These are phyloP conservation scores for Rhodofomes roseus DNA, from an alignment of 1,284 basidiomycete species.

Conservation along the genomic window DNA sequence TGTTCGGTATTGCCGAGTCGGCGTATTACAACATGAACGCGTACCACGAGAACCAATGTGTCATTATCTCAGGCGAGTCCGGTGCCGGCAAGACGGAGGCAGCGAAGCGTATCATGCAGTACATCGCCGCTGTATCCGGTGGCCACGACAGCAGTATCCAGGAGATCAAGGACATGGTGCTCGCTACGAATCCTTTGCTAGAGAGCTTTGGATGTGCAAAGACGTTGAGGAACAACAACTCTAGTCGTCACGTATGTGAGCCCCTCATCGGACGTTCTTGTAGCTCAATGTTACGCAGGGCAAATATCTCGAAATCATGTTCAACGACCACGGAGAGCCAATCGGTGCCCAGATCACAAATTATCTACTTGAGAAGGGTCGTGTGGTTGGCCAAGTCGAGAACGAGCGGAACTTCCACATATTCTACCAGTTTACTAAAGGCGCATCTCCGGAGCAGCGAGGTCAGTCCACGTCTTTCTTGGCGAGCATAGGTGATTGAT, in stretches of 20 bases:
- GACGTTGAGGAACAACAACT: slow-evolving; percentile 98
- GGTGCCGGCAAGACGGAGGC: slow-evolving; percentile 98
- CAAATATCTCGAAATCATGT: slow-evolving; percentile 99
- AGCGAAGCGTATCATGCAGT: slow-evolving; percentile 99
- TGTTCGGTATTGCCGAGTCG: slow-evolving; percentile 95
- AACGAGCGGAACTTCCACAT: slow-evolving; percentile 99
- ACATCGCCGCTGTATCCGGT: slow-evolving; percentile 95
- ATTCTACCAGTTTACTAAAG: slow-evolving; percentile 99
- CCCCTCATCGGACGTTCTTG: slow-evolving; percentile 1
- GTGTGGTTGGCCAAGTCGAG: slow-evolving; percentile 95
- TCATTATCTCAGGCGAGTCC: slow-evolving; percentile 99
- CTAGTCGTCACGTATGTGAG: slow-evolving; percentile 87
- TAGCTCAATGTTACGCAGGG: slow-evolving; percentile 52
- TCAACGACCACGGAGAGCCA: slow-evolving; percentile 89
- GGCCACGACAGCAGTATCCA: slow-evolving; percentile 85
- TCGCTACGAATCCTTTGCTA: slow-evolving; percentile 96
- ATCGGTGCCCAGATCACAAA: slow-evolving; percentile 99
- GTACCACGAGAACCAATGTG: slow-evolving; percentile 99
- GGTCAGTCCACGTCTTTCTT: slow-evolving; percentile 43
- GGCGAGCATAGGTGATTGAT: slow-evolving; percentile 8
- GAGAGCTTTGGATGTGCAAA: slow-evolving; percentile 99
- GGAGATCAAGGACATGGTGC: slow-evolving; percentile 99
- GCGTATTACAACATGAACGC: slow-evolving; percentile 99
- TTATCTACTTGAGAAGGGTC: slow-evolving; percentile 96
- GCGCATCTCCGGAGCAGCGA: slow-evolving; percentile 84